Evolutionary conservation across 768 basidiomycete species (phyloP).

Genomic region (Boletellus sp.): DNA sequence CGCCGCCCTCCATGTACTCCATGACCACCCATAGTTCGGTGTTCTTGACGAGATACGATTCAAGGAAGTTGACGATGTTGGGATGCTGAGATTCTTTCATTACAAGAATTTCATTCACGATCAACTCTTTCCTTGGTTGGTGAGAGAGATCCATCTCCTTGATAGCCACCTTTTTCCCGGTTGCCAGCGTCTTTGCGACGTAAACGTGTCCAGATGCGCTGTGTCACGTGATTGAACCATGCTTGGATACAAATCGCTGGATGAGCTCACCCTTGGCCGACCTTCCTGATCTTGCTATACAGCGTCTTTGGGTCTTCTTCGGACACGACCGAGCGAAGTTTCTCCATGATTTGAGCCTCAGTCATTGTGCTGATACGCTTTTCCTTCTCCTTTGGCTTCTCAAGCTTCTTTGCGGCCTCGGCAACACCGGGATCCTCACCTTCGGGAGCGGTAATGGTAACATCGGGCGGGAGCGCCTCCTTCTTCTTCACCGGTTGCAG

Average conservation of each 20-base stretch:
- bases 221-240: slow-evolving; percentile 11
- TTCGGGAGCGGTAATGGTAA: slow-evolving; percentile 53
- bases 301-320: slow-evolving; percentile 82
- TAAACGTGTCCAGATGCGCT: slow-evolving; percentile 98
- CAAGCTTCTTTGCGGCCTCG: slow-evolving; percentile 68
- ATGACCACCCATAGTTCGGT: slow-evolving; percentile 96
- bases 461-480: slow-evolving; percentile 30
- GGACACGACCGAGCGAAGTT: slow-evolving; percentile 83
- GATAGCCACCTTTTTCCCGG: slow-evolving; percentile 88
- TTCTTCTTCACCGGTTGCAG: slow-evolving; percentile 72
- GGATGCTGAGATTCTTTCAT: slow-evolving; percentile 99
- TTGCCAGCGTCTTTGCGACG: slow-evolving; percentile 86
- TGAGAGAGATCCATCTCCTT: slow-evolving; percentile 97
- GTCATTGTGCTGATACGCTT: slow-evolving; percentile 95
- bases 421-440: slow-evolving; percentile 48
- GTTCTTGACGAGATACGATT: slow-evolving; percentile 84
- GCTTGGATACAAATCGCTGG: not conserved
- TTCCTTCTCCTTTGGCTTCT: slow-evolving; percentile 54
- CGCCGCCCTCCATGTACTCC: slow-evolving; percentile 99
- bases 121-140: slow-evolving; percentile 94
- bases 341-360: slow-evolving; percentile 98
- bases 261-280: slow-evolving; percentile 87
- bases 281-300: slow-evolving; percentile 98
- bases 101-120: slow-evolving; percentile 96
- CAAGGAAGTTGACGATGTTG: slow-evolving; percentile 94